These are phyloP conservation scores for Aspergillus tamarii DNA, from an alignment of 2,329 filamentous ascomycete species.

Conservation along the genomic window DNA sequence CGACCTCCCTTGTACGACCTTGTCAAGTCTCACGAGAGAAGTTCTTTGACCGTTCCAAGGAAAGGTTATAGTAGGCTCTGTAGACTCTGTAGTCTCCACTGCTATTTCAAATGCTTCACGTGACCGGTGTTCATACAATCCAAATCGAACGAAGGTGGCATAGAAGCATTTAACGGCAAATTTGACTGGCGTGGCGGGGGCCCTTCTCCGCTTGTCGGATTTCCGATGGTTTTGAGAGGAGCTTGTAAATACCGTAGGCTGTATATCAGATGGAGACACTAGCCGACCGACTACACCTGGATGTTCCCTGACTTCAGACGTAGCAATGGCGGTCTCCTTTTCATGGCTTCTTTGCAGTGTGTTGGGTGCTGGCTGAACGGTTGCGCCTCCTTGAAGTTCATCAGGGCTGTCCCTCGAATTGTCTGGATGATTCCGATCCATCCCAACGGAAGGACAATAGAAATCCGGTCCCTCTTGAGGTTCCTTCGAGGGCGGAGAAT, in stretches of 20 bases:
- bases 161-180: constrained; percentile 18
- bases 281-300: constrained; percentile 13
- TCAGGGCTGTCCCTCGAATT: constrained; percentile 42
- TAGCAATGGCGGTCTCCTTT: constrained; percentile 10
- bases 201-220: constrained; percentile 12
- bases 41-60: constrained; percentile 10
- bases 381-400: constrained; percentile 43
- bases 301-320: constrained; percentile 7
- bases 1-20: constrained; percentile 22
- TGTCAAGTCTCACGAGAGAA: constrained; percentile 26
- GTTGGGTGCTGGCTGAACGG: constrained; percentile 27
- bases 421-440: constrained; percentile 11
- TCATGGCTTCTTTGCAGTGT: constrained; percentile 11
- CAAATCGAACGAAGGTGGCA: constrained; percentile 28
- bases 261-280: constrained; percentile 39
- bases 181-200: not conserved
- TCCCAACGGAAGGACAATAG: constrained; percentile 2
- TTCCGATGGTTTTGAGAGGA: constrained; percentile 14
- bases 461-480: not conserved
- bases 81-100: constrained; percentile 16
- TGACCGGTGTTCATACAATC: constrained; percentile 16
- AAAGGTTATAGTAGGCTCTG: constrained; percentile 18
- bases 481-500: not conserved
- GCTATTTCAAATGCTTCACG: constrained; percentile 14
- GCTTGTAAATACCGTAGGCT: constrained; percentile 30